Evolutionary conservation across 805 yeast species (phyloP), one percentile per base, ranked within the genome.

Genomic region (Ogataea pignaliae): DNA sequence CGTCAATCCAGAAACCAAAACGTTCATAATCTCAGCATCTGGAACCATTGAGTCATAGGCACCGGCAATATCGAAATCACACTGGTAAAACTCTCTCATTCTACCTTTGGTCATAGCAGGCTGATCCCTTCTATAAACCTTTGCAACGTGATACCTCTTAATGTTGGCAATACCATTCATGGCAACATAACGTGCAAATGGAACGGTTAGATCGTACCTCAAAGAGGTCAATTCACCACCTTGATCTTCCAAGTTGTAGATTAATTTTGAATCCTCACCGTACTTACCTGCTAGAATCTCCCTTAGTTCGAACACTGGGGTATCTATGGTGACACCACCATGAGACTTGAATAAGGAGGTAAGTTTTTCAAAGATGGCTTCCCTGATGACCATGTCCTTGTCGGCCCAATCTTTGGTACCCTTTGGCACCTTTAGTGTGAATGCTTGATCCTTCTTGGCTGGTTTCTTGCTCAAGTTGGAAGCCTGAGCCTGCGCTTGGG

Each of bases 91-190:
- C 69, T 93, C 99, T 78, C 99, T 86, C 99, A 93, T 93, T 69
- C 99, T 81, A 49, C 99, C 99, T 69, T 93, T 93, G 41, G 98
- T 91, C 99, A 93, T 93, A 9, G 99, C 99, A 5, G 99, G 99
- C 69, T 93, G 99, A 65, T 93, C 99, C 70, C 99, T 85, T 72
- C 99, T 83, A 70, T 93, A 93, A 43, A 93, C 99, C 66, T 93
- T 93, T 55, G 99, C 99, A 52, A 93, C 88, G 70, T 93, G 99
- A 65, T 81, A 93, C 63, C 99, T 78, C 70, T 93, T 93, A 68
- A 93, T 91, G 60, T 73, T 79, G 56, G 88, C 83, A 48, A 93
- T 79, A 57, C 87, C 88, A 71, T 93, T 93, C 88, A 88, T 86
- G 15, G 99, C 99, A 43, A 91, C 95, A 60, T 78, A 93, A 63